These are phyloP conservation scores for Fusarium sp. DNA, from an alignment of 2,329 filamentous ascomycete genomes.

Conservation along the genomic window DNA sequence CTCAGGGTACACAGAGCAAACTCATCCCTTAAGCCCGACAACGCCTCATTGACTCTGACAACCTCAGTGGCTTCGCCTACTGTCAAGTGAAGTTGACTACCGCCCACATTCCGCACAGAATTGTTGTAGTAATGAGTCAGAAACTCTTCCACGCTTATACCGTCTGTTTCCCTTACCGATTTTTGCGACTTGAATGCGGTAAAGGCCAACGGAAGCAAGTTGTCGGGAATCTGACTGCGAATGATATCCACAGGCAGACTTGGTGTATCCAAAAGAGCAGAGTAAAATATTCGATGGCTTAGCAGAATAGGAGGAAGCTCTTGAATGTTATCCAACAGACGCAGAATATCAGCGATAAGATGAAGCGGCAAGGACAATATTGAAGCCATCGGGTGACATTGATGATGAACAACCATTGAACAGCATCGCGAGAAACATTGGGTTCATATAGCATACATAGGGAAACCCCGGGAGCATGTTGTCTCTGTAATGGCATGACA, in stretches of 20 bases:
- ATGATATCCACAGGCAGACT: conserved; percentile 29
- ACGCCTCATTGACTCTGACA: conserved; percentile 16
- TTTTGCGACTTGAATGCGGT: conserved; percentile 24
- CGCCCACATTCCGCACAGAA: conserved; percentile 7
- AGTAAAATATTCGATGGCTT: conserved; percentile 36
- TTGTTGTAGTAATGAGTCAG: conserved; percentile 24
- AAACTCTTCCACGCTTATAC: conserved; percentile 10
- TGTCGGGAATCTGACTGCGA: conserved; percentile 25
- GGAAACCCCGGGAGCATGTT: neutral
- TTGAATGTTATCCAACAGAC: conserved; percentile 24
- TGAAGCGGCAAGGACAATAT: conserved; percentile 35
- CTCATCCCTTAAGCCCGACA: conserved; percentile 8
- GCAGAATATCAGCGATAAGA: conserved; percentile 33
- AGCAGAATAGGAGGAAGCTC: conserved; percentile 26
- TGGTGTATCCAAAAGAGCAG: conserved; percentile 30
- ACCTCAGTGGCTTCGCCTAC: conserved; percentile 27
- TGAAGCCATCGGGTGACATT: conserved; percentile 22
- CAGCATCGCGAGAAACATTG: neutral
- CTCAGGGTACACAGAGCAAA: conserved; percentile 14
- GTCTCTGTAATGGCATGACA: conserved; percentile 23
- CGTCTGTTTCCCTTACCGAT: conserved; percentile 2
- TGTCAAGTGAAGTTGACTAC: conserved; percentile 5
- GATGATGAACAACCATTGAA: neutral
- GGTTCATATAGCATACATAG: neutral
- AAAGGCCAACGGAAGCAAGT: conserved; percentile 24